A percentile compares a stretch with the other conserved stretches of the same genome.
phyloP scores from a whole-genome alignment of 768 basidiomycete genomes.

The Serendipita indica region DNA sequence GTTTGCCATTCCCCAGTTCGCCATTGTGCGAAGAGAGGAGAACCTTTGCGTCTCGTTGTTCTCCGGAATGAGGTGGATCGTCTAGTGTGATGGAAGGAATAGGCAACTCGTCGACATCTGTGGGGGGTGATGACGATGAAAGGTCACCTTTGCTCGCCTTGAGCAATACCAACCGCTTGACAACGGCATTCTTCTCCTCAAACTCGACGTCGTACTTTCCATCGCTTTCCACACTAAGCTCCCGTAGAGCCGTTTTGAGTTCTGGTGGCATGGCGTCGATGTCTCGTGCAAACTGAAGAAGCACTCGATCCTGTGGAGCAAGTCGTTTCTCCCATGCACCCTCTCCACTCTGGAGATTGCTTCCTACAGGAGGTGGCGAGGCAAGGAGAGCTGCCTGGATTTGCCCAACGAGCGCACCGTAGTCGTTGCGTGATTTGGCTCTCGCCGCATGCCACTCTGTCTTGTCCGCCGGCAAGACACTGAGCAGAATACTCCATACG shows the following conservation, averaged over 20 bases:
- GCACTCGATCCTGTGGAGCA: neutral
- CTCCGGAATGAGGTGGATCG: neutral
- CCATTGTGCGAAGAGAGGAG: neutral
- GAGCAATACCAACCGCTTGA: neutral
- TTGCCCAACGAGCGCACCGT: neutral
- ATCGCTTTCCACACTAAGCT: neutral
- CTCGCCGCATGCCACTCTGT: neutral
- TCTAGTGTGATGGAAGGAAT: neutral
- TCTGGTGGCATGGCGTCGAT: neutral
- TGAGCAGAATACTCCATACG: neutral
- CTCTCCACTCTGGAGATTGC: neutral
- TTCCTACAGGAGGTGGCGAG: neutral
- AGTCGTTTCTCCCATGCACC: no score
- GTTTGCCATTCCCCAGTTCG: conserved; percentile 17
- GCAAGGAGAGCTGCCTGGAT: neutral
- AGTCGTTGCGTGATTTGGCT: neutral
- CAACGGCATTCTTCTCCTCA: neutral
- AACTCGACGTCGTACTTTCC: neutral
- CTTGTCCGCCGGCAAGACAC: neutral
- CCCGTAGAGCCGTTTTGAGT: neutral
- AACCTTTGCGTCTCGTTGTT: neutral
- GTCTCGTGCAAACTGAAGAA: neutral
- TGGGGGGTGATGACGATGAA: neutral
- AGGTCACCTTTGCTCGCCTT: neutral
- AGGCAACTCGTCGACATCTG: neutral